Evolutionary conservation across 2,329 filamentous ascomycete species (phyloP).

Genomic region (Colletotrichum abscissum): DNA sequence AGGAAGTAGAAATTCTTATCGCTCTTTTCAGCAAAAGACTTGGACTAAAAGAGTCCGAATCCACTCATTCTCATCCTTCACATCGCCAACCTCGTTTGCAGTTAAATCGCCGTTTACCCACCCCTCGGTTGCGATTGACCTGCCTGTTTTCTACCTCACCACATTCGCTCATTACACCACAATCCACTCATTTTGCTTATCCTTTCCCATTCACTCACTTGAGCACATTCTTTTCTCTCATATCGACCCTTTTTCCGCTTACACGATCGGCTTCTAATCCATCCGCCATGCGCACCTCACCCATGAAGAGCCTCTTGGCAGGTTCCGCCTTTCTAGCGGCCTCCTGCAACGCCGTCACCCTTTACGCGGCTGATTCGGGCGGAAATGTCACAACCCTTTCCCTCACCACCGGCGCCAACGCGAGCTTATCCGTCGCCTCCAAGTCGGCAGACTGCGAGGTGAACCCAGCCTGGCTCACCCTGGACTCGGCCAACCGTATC

Average conservation of each 20-base stretch:
- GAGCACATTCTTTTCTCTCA: neutral
- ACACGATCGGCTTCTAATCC: slow-evolving; percentile 6
- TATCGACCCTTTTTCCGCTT: neutral
- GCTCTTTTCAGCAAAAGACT: neutral
- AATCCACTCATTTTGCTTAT: slow-evolving; percentile 5
- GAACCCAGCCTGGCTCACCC: slow-evolving; percentile 35
- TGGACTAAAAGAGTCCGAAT: neutral
- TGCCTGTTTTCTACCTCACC: slow-evolving; percentile 4
- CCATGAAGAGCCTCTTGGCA: slow-evolving; percentile 21
- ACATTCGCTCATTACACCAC: slow-evolving; percentile 14
- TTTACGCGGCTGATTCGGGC: slow-evolving; percentile 36
- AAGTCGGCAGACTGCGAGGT: slow-evolving; percentile 34
- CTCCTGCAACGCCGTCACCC: slow-evolving; percentile 33
- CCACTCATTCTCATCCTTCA: slow-evolving; percentile 7
- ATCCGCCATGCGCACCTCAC: slow-evolving; percentile 18
- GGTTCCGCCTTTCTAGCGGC: slow-evolving; percentile 16
- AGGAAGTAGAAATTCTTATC: neutral
- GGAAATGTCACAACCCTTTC: slow-evolving; percentile 38
- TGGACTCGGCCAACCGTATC: slow-evolving; percentile 30
- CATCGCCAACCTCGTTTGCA: neutral
- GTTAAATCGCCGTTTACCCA: slow-evolving; percentile 1
- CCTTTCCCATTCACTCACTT: neutral
- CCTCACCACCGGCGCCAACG: slow-evolving; percentile 25
- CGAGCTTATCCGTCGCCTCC: slow-evolving; percentile 33
- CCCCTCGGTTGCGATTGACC: neutral